A percentile compares a stretch with the other conserved stretches of the same genome.
phyloP scores from a whole-genome alignment of 805 yeast species.

The Tetrapisispora nanseiensis region DNA sequence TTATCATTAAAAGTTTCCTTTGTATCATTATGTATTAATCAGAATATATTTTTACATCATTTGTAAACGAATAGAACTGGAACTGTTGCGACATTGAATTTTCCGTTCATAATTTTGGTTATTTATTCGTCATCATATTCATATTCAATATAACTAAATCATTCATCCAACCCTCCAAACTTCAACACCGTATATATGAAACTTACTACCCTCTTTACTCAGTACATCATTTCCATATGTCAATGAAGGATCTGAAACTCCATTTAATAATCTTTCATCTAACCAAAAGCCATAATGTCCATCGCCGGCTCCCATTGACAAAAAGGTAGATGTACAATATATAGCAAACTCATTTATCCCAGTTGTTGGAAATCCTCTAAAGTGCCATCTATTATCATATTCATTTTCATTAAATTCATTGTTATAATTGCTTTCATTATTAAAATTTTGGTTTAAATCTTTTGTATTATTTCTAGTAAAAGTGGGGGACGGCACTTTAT shows the following conservation, averaged over 20 bases:
- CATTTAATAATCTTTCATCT: conserved; percentile 61
- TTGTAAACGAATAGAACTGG: no score
- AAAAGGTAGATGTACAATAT: conserved; percentile 64
- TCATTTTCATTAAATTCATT: conserved; percentile 4
- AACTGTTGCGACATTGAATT: no score
- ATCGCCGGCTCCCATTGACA: conserved; percentile 85
- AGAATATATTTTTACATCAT: no score
- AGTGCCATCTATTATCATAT: conserved; percentile 32
- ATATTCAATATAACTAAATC: no score
- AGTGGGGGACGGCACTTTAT: conserved; percentile 27
- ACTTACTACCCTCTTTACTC: conserved; percentile 49
- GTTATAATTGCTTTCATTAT: conserved; percentile 15
- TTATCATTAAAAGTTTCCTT: no score
- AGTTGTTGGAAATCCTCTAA: conserved; percentile 79
- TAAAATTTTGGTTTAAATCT: conserved; percentile 1
- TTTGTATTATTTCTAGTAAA: conserved; percentile 8
- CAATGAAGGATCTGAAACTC: conserved; percentile 67
- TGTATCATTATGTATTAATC: no score
- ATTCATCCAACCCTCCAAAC: conserved; percentile 67
- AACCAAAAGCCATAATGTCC: conserved; percentile 91
- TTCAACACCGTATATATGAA: conserved; percentile 68
- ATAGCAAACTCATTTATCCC: conserved; percentile 80
- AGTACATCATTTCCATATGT: conserved; percentile 88
- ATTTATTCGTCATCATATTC: no score
- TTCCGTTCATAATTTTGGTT: no score